phyloP scores from a whole-genome alignment of 306 rosid species.

The Trifolium repens region DNA sequence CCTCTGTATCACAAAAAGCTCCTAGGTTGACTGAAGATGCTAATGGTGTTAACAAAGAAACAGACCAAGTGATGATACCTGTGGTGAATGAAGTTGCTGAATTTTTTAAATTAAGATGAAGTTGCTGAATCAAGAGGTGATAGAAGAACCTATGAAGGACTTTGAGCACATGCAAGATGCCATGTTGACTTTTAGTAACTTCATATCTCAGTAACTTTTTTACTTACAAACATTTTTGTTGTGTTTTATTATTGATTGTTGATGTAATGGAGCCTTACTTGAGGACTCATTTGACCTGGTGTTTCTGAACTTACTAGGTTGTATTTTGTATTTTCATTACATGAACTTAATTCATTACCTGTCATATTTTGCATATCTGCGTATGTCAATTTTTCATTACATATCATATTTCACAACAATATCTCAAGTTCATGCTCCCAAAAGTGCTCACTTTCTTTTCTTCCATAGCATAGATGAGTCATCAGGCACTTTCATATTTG shows the following conservation, averaged over 20 bases:
- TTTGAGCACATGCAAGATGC: slow-evolving; percentile 5
- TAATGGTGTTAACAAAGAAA: slow-evolving; percentile 19
- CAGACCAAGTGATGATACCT: neutral
- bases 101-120: neutral
- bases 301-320: slow-evolving; percentile 1
- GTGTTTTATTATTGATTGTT: neutral
- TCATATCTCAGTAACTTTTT: neutral
- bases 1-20: slow-evolving; percentile 22
- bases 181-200: neutral
- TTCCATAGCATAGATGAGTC: neutral
- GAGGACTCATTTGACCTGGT: neutral
- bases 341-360: neutral
- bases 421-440: neutral
- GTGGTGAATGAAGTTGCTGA: neutral
- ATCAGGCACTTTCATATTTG: neutral
- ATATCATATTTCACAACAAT: too few relatives aligned
- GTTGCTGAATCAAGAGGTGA: slow-evolving; percentile 9
- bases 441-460: neutral
- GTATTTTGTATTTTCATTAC: neutral
- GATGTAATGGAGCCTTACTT: neutral
- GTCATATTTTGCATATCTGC: neutral
- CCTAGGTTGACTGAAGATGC: slow-evolving; percentile 21
- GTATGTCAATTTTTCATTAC: neutral
- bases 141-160: neutral
- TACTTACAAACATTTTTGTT: neutral